A percentile compares a stretch with the other conserved stretches of the same genome.
These are phyloP conservation scores for Coemansia sp. DNA, from an alignment of 371 early-diverging fungal genomes.

Conservation along the genomic window DNA sequence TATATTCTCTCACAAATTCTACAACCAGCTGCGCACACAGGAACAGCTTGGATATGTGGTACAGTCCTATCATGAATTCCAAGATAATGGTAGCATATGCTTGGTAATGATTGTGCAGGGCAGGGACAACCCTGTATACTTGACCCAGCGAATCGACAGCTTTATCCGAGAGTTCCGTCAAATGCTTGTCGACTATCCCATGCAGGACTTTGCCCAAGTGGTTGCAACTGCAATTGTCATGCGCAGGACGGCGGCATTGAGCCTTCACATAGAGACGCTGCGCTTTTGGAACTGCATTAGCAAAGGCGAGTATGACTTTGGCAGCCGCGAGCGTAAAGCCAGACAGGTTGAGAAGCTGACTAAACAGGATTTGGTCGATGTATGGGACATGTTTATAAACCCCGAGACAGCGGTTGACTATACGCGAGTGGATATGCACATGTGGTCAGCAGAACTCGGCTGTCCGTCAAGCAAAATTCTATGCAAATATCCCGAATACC, in stretches of 20 bases:
- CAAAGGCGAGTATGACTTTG: conserved; percentile 69
- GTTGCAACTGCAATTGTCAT: too few relatives aligned
- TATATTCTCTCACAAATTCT: not conserved
- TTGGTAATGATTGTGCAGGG: not conserved
- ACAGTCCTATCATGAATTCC: not conserved
- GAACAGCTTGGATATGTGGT: not conserved
- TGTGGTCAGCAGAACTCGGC: conserved; percentile 20
- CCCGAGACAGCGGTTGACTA: conserved; percentile 22
- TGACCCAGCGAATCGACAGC: not conserved
- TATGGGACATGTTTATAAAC: conserved; percentile 39
- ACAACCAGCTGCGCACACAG: not conserved
- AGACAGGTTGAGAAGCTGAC: conserved; percentile 5
- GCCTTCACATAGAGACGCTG: too few relatives aligned
- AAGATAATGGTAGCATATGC: not conserved
- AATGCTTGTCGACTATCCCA: not conserved
- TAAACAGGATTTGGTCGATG: conserved; percentile 26
- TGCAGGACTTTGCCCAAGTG: too few relatives aligned
- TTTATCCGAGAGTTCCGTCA: not conserved
- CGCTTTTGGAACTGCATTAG: conserved; percentile 1
- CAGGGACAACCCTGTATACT: not conserved
- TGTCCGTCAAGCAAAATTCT: conserved; percentile 2
- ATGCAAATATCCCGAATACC: not conserved
- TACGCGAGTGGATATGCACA: conserved; percentile 21
- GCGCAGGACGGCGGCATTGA: too few relatives aligned
- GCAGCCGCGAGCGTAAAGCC: conserved; percentile 48